phyloP scores from a whole-genome alignment of 495 filamentous ascomycete genomes.

The Hyaloscypha bicolor region DNA sequence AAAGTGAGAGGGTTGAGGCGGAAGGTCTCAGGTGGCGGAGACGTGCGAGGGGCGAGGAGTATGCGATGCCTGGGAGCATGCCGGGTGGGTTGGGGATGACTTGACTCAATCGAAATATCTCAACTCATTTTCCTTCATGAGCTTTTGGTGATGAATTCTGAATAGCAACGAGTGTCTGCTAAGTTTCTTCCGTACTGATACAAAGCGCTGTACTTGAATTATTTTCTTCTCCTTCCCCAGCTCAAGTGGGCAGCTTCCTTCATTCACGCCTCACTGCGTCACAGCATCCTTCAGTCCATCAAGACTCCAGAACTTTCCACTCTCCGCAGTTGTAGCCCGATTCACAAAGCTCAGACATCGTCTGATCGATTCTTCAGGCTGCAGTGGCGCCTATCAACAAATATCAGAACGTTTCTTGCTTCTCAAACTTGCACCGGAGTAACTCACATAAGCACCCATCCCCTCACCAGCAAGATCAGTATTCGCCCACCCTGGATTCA shows the following conservation, averaged over 20 bases:
- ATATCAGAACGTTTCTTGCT: neutral
- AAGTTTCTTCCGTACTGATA: too few species aligned
- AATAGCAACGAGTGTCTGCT: too few species aligned
- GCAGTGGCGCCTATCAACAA: neutral
- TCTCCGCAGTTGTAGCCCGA: neutral
- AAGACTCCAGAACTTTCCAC: conserved; percentile 5
- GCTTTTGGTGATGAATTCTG: too few species aligned
- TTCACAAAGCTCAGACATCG: conserved; percentile 6
- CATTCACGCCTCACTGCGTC: neutral
- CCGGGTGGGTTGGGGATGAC: conserved; percentile 27
- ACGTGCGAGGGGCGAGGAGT: conserved; percentile 22
- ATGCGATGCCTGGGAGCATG: conserved; percentile 37
- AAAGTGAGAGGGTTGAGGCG: conserved; percentile 27
- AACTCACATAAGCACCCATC: conserved; percentile 7
- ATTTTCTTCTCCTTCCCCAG: too few species aligned
- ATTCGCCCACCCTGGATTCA: conserved; percentile 14
- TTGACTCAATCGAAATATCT: conserved; percentile 4
- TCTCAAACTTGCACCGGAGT: too few species aligned
- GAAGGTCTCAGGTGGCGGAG: conserved; percentile 31
- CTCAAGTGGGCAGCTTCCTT: too few species aligned
- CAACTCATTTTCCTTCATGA: neutral
- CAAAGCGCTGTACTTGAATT: too few species aligned
- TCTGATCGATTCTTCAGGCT: conserved; percentile 1
- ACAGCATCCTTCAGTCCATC: conserved; percentile 2
- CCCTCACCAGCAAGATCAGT: conserved; percentile 12